phyloP scores from a whole-genome alignment of 1,284 basidiomycete genomes.

The Melampsora americana region DNA sequence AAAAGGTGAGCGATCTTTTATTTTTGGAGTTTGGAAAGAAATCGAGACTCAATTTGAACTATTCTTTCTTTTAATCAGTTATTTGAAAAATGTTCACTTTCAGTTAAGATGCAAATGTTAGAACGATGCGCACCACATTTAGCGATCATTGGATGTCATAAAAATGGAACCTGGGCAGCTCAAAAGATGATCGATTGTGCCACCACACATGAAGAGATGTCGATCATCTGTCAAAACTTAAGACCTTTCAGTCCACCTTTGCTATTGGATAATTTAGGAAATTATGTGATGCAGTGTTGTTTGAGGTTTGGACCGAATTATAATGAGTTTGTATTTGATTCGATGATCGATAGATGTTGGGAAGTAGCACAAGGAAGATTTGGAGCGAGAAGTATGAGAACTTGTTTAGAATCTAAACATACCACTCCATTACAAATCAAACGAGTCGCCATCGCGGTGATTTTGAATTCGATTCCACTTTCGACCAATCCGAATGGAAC shows the following conservation, averaged over 20 bases:
- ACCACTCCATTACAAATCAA: conserved; percentile 82
- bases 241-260: conserved; percentile 88
- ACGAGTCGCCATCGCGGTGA: conserved; percentile 86
- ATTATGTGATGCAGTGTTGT: conserved; percentile 95
- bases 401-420: conserved; percentile 84
- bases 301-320: conserved; percentile 82
- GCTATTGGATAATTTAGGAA: conserved; percentile 92
- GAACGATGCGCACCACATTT: conserved; percentile 89
- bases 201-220: conserved; percentile 79
- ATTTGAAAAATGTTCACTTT: conserved; percentile 80
- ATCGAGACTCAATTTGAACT: not conserved
- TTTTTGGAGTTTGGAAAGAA: not conserved
- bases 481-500: conserved; percentile 98
- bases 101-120: conserved; percentile 79
- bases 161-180: conserved; percentile 99
- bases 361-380: conserved; percentile 73
- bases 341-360: conserved; percentile 97
- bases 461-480: conserved; percentile 94
- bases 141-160: conserved; percentile 97
- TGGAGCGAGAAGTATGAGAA: conserved; percentile 94
- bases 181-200: conserved; percentile 99
- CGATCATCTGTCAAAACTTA: conserved; percentile 77
- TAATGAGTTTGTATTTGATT: conserved; percentile 95
- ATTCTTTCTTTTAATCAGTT: conserved; percentile 68
- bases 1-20: conserved; percentile 47